Conservation (phyloP, 768 basidiomycete species). For the Phaeotremella skinneri region DNA sequence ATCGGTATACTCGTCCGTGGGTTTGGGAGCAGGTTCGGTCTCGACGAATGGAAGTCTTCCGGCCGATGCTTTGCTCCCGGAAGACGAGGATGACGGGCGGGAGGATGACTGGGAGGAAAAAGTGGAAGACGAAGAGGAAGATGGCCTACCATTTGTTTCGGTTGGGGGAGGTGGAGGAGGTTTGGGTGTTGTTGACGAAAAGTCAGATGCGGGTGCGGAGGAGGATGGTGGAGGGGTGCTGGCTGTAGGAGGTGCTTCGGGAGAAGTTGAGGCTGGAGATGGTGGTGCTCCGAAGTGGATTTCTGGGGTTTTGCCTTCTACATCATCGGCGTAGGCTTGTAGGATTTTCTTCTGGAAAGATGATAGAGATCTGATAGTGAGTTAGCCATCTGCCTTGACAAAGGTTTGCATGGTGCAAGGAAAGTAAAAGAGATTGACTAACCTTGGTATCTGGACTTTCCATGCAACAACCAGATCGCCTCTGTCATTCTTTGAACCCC, state of each 20-base stretch:
- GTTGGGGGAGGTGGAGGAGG: slow-evolving; percentile 3
- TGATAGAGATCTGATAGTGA: slow-evolving; percentile 66
- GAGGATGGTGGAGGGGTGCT: slow-evolving; percentile 3
- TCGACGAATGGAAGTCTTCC: neutral
- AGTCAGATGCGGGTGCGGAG: neutral
- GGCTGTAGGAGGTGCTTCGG: slow-evolving; percentile 5
- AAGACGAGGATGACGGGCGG: slow-evolving; percentile 8
- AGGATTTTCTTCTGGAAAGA: slow-evolving; percentile 80
- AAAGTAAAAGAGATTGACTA: slow-evolving; percentile 44
- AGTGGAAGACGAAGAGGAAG: slow-evolving; percentile 8
- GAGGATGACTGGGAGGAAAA: slow-evolving; percentile 8
- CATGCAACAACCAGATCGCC: slow-evolving; percentile 88
- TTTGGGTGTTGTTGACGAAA: slow-evolving; percentile 1
- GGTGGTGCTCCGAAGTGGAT: slow-evolving; percentile 35
- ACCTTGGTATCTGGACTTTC: slow-evolving; percentile 85
- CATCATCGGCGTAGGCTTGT: slow-evolving; percentile 85
- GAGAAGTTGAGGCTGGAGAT: neutral
- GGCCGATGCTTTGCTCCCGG: neutral
- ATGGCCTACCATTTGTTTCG: slow-evolving; percentile 10
- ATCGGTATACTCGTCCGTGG: neutral
- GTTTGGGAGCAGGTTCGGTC: neutral
- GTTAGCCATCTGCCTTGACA: neutral
- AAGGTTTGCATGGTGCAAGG: neutral
- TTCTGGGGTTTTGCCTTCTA: slow-evolving; percentile 65
- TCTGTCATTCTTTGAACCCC: slow-evolving; percentile 29